A percentile compares a stretch with the other conserved stretches of the same genome.
Evolutionary conservation across 345 rosid species (phyloP).

Genomic region (Anastatica hierochuntica): DNA sequence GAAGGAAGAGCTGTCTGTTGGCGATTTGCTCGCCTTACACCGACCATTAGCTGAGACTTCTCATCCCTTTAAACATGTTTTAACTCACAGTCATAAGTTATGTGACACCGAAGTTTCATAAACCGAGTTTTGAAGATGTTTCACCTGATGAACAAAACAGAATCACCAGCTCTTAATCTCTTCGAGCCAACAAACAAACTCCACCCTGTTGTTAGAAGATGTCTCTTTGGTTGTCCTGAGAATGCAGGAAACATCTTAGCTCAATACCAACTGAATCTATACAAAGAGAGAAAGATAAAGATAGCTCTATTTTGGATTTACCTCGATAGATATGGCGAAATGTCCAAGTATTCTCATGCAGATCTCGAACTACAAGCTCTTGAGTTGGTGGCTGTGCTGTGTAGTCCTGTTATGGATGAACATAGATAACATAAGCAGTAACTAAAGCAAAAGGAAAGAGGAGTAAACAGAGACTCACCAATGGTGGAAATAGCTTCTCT

Average conservation of each 20-base stretch:
- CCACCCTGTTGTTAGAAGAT: conserved; percentile 98
- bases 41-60: conserved; percentile 88
- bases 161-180: conserved; percentile 93
- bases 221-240: conserved; percentile 96
- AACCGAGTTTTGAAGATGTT: too few species aligned
- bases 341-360: conserved; percentile 92
- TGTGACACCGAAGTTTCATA: too few species aligned
- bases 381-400: conserved; percentile 93
- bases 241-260: conserved; percentile 6
- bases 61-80: too few species aligned
- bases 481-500: conserved; percentile 88
- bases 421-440: too few species aligned
- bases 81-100: too few species aligned
- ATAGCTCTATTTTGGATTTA: too few species aligned
- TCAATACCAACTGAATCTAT: not conserved
- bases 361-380: conserved; percentile 89
- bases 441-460: too few species aligned
- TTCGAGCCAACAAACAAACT: conserved; percentile 93
- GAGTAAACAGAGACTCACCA: too few species aligned
- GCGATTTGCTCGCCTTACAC: conserved; percentile 85
- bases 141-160: conserved; percentile 92
- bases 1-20: conserved; percentile 87
- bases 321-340: conserved; percentile 98
- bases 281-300: not conserved
- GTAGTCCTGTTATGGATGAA: too few species aligned